Base-by-base conservation (phyloP, 257 asterid species). In the Solanum pimpinellifolium region DNA sequence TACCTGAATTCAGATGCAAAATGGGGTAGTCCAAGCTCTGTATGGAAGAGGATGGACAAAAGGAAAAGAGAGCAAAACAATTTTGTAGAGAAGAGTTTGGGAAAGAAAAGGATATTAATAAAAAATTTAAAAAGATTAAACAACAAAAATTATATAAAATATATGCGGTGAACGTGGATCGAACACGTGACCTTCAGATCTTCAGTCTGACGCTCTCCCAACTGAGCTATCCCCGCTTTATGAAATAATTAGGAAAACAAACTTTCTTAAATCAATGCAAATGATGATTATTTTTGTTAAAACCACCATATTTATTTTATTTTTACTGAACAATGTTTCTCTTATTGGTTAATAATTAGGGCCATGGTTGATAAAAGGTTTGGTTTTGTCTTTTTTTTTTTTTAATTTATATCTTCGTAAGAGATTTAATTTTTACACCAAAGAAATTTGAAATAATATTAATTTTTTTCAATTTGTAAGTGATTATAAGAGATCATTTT, bases 201-300 rank as follows among this genome's bases (percentile, higher is more conserved):
- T 93, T 90, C 96, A 95, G 98, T 93, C 97, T 93, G 98, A 92
- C 96, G 97, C 97, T 94, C 97, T 93, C 96, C 98, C 98, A 94
- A 95, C 94, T 94, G 97, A 93, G 95, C 97, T 94, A 94, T 95
- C 97, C 96, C 97, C 95, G 95, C 97, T 31, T 37, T 8, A 0
- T 12, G 9, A 10, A 0, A 23, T 0, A 0, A 0, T 23, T 4
- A 18, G 3, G 4, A n/a, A 29, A 23, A 9, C 0, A 21, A 60
- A 60, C 7, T 0, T 0, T 18, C 0, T 18, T 56, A 56, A 56
- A 56, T 18, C 23, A 7, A 18, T 9, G 0, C 0, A 10, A 2
- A 56, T 10, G 11, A 52, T 2, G 7, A 18, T 56, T 62, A 1
- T 2, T 23, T 49, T 49, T 15, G 8, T 49, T 49, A 2, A 15